Conservation (phyloP, 1,139 yeast genomes). For the Saccharomyces hybrid region DNA sequence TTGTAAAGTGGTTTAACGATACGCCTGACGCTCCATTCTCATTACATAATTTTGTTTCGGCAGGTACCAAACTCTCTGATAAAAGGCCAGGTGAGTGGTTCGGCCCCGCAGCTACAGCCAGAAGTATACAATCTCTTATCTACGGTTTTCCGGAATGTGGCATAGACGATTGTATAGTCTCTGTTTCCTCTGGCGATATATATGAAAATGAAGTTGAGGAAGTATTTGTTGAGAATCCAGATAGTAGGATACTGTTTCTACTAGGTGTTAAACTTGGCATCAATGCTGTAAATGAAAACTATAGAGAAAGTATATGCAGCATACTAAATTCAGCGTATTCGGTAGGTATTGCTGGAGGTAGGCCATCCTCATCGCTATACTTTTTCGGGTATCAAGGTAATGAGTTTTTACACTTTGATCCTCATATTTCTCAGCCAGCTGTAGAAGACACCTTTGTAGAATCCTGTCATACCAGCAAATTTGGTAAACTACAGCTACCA, state of each 20-base stretch:
- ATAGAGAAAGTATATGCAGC: slow-evolving; percentile 61
- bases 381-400: slow-evolving; percentile 76
- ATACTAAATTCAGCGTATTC: slow-evolving; percentile 51
- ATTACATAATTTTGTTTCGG: slow-evolving; percentile 70
- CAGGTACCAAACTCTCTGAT: slow-evolving; percentile 56
- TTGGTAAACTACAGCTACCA: slow-evolving; percentile 50
- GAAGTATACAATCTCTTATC: slow-evolving; percentile 51
- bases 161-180: slow-evolving; percentile 50
- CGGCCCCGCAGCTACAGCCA: slow-evolving; percentile 90
- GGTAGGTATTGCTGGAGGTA: slow-evolving; percentile 95
- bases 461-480: slow-evolving; percentile 52
- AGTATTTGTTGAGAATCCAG: slow-evolving; percentile 12
- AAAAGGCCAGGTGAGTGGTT: slow-evolving; percentile 96
- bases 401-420: slow-evolving; percentile 73
- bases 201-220: slow-evolving; percentile 51
- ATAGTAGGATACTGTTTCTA: slow-evolving; percentile 49
- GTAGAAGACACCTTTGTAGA: slow-evolving; percentile 30
- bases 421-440: slow-evolving; percentile 68
- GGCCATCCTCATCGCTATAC: slow-evolving; percentile 88
- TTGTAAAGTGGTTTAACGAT: slow-evolving; percentile 58
- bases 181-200: slow-evolving; percentile 62
- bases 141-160: slow-evolving; percentile 33
- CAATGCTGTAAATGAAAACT: slow-evolving; percentile 59
- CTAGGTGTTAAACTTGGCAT: slow-evolving; percentile 81
- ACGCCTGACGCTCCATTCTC: slow-evolving; percentile 60